Percentiles rank a stretch among this genome's conserved stretches.
These are phyloP conservation scores for Boletus albobrunnescens DNA, from an alignment of 1,284 basidiomycete genomes.

Conservation along the genomic window DNA sequence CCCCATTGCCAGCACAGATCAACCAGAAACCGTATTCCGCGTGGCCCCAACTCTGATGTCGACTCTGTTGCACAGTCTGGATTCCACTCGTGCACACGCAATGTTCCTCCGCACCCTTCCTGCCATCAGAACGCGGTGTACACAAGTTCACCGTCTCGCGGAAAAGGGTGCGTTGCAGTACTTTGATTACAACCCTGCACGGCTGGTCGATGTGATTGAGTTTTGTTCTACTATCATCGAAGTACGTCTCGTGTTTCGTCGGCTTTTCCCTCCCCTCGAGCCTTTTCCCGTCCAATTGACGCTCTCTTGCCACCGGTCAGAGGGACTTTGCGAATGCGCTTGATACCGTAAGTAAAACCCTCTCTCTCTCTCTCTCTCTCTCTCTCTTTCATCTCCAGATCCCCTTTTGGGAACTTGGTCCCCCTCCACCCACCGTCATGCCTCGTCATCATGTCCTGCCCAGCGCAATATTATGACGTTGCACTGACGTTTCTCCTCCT, in stretches of 20 bases:
- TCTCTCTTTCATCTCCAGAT: too few species aligned
- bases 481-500: neutral
- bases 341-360: slow-evolving; percentile 44
- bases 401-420: neutral
- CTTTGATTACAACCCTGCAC: slow-evolving; percentile 80
- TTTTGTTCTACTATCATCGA: slow-evolving; percentile 83
- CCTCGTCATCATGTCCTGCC: neutral
- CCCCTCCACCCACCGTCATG: slow-evolving; percentile 7
- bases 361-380: neutral
- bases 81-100: slow-evolving; percentile 38
- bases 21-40: slow-evolving; percentile 6
- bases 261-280: neutral
- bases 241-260: slow-evolving; percentile 37
- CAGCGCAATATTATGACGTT: slow-evolving; percentile 10
- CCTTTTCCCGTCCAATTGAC: slow-evolving; percentile 1
- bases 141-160: slow-evolving; percentile 74
- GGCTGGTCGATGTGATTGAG: slow-evolving; percentile 67
- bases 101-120: slow-evolving; percentile 83
- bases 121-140: slow-evolving; percentile 83
- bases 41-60: slow-evolving; percentile 1
- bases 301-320: slow-evolving; percentile 37
- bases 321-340: slow-evolving; percentile 80
- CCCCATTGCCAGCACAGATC: too few species aligned
- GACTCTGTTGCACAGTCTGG: slow-evolving; percentile 9
- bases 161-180: slow-evolving; percentile 72